Evolutionary conservation across 495 filamentous ascomycete genomes (phyloP), one percentile per base, ranked within the genome.

Genomic region (Lasiosphaeria ovina): DNA sequence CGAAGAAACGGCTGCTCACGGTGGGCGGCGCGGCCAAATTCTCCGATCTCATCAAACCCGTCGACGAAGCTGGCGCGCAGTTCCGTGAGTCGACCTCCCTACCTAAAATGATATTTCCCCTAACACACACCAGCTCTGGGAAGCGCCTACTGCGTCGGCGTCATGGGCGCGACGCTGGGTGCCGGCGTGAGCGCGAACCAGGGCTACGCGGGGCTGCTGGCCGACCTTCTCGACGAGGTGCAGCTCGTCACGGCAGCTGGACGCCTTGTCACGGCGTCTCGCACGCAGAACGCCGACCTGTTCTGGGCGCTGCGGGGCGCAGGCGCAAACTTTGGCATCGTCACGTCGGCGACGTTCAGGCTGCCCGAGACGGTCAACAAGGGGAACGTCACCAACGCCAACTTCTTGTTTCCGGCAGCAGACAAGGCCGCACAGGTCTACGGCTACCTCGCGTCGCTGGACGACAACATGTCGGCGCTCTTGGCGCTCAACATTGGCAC

Each of bases 321-420:
- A 6, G 80, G 79, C 16, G 64, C 66, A 24, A 77, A 76, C 42
- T 81, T 81, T 51, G 80, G 80, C 6, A 65, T 81, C 35, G 73
- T 81, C 1, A 73, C 66, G 4, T 60, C 56, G 36, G 72, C 56
- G 4, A 58, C 56, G 32, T 58, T 52, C 47, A 54, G 44, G 31
- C 34, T 58, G n/a, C 47, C 35, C 32, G 33, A 51, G 64, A 1
- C 65, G 57, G 3, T 35, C 5, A 51, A 51, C 49, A 35, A 14
- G 8, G 49, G 49, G 17, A 31, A n/a, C 9, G 49, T 35, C n/a
- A 32, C 32, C 49, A 51, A 51, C 32, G 49, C 17, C n/a, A 35
- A 51, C 17, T 51, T n/a, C 17, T 8, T 51, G 24, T 51, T 51
- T 14, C 49, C 49, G 49, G 12, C 49, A 14, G 44, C 44, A 3